Percentiles rank a stretch among this genome's conserved stretches.
Conservation (phyloP, 805 yeast genomes). For the Suhomyces sp. region DNA sequence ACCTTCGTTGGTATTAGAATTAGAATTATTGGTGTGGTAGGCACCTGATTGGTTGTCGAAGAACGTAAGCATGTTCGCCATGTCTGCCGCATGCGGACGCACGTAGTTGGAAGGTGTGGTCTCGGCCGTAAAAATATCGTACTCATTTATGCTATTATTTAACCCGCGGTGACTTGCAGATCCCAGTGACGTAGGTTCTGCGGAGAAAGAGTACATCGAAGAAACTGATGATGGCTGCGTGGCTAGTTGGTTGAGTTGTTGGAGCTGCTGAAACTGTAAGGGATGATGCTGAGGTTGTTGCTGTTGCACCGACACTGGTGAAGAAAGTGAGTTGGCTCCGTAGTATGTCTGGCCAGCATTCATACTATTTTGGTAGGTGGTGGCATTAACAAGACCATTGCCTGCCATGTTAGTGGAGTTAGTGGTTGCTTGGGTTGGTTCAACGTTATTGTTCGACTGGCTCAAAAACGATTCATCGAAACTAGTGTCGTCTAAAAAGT, state of each 20-base stretch:
- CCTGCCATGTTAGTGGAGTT: background rate
- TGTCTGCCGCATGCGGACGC: background rate
- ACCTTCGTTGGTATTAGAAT: background rate
- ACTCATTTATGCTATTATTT: background rate
- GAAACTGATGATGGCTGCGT: background rate
- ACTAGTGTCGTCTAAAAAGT: slow-evolving; percentile 4
- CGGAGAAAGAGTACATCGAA: slow-evolving; percentile 1
- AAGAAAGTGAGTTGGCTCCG: background rate
- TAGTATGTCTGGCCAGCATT: slow-evolving; percentile 9
- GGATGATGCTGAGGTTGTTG: slow-evolving; percentile 1
- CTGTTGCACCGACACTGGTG: background rate
- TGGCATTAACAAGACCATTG: background rate
- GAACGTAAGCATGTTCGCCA: slow-evolving; percentile 3
- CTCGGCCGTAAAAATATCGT: slow-evolving; percentile 4
- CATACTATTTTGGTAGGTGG: slow-evolving; percentile 2
- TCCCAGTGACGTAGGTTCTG: background rate
- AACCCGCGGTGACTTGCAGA: background rate
- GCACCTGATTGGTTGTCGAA: slow-evolving; percentile 2
- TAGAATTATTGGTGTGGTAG: background rate
- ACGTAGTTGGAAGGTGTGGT: background rate
- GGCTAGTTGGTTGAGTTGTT: background rate
- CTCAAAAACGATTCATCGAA: slow-evolving; percentile 5
- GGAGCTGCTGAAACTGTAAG: slow-evolving; percentile 1
- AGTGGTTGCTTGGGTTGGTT: background rate
- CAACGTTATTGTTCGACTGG: background rate